A percentile compares a stretch with the other conserved stretches of the same genome.
phyloP scores from a whole-genome alignment of 257 asterid species.

The Thymus mandschuricus region DNA sequence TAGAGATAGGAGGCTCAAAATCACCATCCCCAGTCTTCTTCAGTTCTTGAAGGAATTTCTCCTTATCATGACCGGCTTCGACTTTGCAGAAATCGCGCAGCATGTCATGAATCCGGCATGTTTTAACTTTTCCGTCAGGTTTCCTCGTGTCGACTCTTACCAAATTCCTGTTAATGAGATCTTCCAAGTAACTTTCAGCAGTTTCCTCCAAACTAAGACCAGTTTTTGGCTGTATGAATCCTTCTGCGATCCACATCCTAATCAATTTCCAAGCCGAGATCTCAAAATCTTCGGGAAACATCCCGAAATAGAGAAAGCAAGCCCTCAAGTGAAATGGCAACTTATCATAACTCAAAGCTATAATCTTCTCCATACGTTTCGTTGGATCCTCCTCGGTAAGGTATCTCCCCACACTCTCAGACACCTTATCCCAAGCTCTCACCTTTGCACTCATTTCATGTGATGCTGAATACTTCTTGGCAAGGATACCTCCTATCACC shows the following conservation, averaged over 20 bases:
- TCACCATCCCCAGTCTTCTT: constrained; percentile 31
- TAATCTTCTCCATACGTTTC: constrained; percentile 38
- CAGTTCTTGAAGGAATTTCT: constrained; percentile 46
- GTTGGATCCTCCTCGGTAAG: constrained; percentile 30
- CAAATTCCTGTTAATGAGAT: constrained; percentile 25
- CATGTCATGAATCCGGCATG: constrained; percentile 8
- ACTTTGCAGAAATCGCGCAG: constrained; percentile 19
- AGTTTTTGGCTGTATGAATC: constrained; percentile 8
- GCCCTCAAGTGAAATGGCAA: constrained; percentile 49
- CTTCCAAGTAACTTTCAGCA: constrained; percentile 15
- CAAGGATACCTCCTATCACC: constrained; percentile 55
- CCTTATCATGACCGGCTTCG: constrained; percentile 23
- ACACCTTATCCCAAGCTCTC: constrained; percentile 44
- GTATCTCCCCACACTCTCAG: constrained; percentile 29
- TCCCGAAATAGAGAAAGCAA: constrained; percentile 55
- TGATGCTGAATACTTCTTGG: constrained; percentile 26
- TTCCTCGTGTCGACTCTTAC: background rate
- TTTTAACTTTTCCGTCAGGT: background rate
- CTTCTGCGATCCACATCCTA: constrained; percentile 44
- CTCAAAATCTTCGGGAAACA: constrained; percentile 43
- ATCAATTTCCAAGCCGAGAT: constrained; percentile 46
- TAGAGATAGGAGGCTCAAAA: constrained; percentile 4
- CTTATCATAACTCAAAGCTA: constrained; percentile 47
- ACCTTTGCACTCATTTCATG: constrained; percentile 18
- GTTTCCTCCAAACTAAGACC: constrained; percentile 21